Base-by-base conservation (phyloP, 805 yeast genomes). In the Blastobotrys terrestris region DNA sequence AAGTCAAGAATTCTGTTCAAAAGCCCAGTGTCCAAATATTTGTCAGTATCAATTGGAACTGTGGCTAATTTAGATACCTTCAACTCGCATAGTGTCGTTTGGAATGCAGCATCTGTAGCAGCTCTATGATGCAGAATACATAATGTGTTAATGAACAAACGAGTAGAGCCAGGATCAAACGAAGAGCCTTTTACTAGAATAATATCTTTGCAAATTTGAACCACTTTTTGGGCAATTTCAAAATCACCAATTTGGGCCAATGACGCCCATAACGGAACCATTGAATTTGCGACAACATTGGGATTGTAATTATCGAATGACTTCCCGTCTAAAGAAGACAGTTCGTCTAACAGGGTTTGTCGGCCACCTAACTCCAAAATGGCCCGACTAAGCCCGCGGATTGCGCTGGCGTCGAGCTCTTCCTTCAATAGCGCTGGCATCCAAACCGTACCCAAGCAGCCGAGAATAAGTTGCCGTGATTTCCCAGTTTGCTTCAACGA, bases 361-460 rank as follows among this genome's bases (percentile, higher is more conserved):
- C 45, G 45, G 20, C 55, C 45, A 3, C 48, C 44, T 6, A 56
- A 44, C 2, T 49, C 49, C 18, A 51, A 22, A 16, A 55, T 13
- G 6, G 59, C 59, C n/a, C 52, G 46, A 11, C 57, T 55, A 13
- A 55, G 26, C 2, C 57, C 60, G 19, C n/a, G 15, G 19, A 46
- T 26, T 2, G 48, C 50, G 2, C 44, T 16, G 5, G 46, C 13
- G 0, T 39, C 39, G 8, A 57, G 52, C 21, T 43, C 22, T 11
- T 49, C 19, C n/a, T 44, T 44, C 3, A 7, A 20, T n/a, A 57
- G 31, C 8, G 46, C 51, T 11, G 60, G 60, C 2, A 48, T 40
- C 64, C 65, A 61, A 39, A 49, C 52, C 19, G 50, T 21, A 2
- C 48, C 53, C 43, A 62, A 62, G 47, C 60, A 54, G 14, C 50